Evolutionary conservation across 176 grass and related monocot species (phyloP), one percentile per base, ranked within the genome.

Genomic region (Oryza meridionalis): DNA sequence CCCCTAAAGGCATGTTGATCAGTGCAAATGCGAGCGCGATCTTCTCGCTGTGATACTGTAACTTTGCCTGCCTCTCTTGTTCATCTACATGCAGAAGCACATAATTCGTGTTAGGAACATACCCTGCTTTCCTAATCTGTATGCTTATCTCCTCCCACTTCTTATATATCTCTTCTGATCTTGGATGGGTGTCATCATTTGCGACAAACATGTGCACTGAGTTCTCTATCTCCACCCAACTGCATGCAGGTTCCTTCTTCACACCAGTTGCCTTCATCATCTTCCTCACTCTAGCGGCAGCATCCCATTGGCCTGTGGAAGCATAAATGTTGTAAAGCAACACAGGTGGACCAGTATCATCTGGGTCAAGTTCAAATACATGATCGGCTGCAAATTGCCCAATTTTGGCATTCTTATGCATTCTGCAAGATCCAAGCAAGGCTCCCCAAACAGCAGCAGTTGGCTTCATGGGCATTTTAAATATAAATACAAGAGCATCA

Each of bases 191-290:
- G 63, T 86, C 75, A 19, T 94, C 92, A 68, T 89, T 75, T 38
- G 92, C 92, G 22, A 94, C 84, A 88, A 94, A 94, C 89, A 88
- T 94, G 75, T 94, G 90, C 70, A 91, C 89, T 1, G 58, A 90
- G 32, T 94, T 94, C 71, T 92, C 92, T 4, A 92, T 65, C 74
- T 90, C 90, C 61, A 94, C 82, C 90, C 92, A 94, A 80, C 92
- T 94, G 40, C 92, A 94, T 29, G 90, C 92, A 77, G 92, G 92
- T 58, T 94, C 89, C 67, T 94, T 94, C 84, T 94, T 94, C 12
- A 92, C 81, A 55, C 89, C 82, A 14, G 74, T 89, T 35, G 80
- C 31, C 77, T 92, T 94, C 90, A 94, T 94, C 82, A 90, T 90
- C 43, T 73, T 94, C 75, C 92, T 94, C 73, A 90, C 89, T 73